Evolutionary conservation across 1,139 yeast genomes (phyloP), one percentile per base, ranked within the genome.

Genomic region (Geotrichum bryndzae): DNA sequence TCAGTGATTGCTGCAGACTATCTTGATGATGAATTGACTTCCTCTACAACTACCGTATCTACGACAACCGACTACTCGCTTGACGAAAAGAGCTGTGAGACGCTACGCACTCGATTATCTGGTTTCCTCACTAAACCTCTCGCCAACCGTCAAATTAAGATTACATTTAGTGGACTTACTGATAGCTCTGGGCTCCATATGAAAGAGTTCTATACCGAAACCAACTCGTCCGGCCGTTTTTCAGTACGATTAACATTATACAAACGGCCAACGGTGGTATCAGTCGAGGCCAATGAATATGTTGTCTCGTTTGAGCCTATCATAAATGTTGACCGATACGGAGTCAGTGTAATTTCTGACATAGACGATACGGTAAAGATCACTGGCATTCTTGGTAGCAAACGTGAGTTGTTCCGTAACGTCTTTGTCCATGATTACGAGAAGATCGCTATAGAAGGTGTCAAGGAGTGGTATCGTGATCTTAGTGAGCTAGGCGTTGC

Each of bases 331-430:
- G 66, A 73, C 63, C 71, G 76, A 10, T 68, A 73, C 0, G 91
- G 96, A 0, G 77, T 87, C 31, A 90, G 90, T 15, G 75, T 95
- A 1, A 91, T 95, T 45, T 86, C 95, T 68, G 99, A 95, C 73
- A 87, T 95, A 57, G 99, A 95, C 71, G 99, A 95, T 71, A 95
- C 99, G 0, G 84, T 94, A 51, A 88, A 95, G 69, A 79, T 84
- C 55, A 91, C 99, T 0, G 98, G 98, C 1, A 92, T 95, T 0
- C 80, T 89, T 41, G 95, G 95, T 2, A 96, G 90, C 66, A 90
- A 90, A 72, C 80, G 96, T 61, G 90, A 88, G 53, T 78, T 94
- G 65, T 84, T 94, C 74, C 80, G 88, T 64, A 91, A 88, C 70
- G 85, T 91, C 1, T 83, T 95, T 64, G 82, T 88, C 2, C 84